Evolutionary conservation across 495 filamentous ascomycete genomes (phyloP).

Genomic region (Trichoderma reesei): DNA sequence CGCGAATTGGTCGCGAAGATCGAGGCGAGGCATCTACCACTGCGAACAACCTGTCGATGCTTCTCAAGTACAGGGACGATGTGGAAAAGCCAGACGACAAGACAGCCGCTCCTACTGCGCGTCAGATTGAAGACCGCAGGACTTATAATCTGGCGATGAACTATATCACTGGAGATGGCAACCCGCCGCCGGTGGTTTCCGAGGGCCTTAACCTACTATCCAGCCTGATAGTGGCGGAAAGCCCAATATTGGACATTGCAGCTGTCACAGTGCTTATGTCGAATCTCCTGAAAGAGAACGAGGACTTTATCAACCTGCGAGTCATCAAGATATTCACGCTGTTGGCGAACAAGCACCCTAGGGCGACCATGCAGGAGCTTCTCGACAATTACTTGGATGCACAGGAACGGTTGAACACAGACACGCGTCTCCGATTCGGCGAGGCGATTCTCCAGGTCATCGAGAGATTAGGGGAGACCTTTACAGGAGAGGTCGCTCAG

Average conservation of each 20-base stretch:
- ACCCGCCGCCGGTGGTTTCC: slow-evolving; percentile 64
- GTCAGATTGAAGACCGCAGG: slow-evolving; percentile 54
- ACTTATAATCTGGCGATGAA: slow-evolving; percentile 60
- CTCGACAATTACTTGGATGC: slow-evolving; percentile 61
- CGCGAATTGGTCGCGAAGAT: slow-evolving; percentile 30
- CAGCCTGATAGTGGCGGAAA: slow-evolving; percentile 49
- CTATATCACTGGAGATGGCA: slow-evolving; percentile 56
- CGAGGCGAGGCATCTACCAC: slow-evolving; percentile 36
- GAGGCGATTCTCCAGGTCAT: slow-evolving; percentile 63
- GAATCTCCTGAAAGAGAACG: slow-evolving; percentile 55
- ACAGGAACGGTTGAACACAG: slow-evolving; percentile 46
- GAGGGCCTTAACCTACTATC: slow-evolving; percentile 68
- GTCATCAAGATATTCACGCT: slow-evolving; percentile 58
- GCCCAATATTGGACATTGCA: slow-evolving; percentile 60
- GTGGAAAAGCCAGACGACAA: slow-evolving; percentile 29
- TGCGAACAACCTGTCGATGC: slow-evolving; percentile 45
- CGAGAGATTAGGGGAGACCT: slow-evolving; percentile 52
- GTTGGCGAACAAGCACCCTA: slow-evolving; percentile 56
- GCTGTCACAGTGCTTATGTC: slow-evolving; percentile 57
- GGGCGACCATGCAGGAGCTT: slow-evolving; percentile 53
- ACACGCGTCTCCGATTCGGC: slow-evolving; percentile 61
- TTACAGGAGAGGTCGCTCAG: slow-evolving; percentile 47
- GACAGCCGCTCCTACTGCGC: slow-evolving; percentile 19
- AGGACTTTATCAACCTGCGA: slow-evolving; percentile 68
- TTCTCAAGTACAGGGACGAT: slow-evolving; percentile 46